Base-by-base conservation (phyloP, 352 stramenopile genomes). In the Aphanomyces cochlioides region DNA sequence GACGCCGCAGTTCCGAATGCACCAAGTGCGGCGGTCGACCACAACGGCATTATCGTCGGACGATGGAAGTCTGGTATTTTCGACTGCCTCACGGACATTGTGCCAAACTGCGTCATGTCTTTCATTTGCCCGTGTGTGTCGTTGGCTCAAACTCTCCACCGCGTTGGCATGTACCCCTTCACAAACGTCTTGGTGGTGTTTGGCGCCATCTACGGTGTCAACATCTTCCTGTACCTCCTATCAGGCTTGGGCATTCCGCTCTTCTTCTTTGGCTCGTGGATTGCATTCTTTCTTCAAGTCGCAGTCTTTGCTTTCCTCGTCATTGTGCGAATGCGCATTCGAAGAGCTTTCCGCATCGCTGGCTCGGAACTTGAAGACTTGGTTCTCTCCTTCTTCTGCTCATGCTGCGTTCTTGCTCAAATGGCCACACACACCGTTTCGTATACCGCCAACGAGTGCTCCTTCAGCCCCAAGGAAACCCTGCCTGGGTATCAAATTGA, bases 1-100 rank as follows among this genome's bases (percentile, higher is more conserved):
- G 28, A 28, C 28, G 28, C 28, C 28, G 28, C 28, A 28, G 28
- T 28, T 28, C 28, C 28, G 28, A 28, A 28, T 28, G 28, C 28
- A 28, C 28, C 28, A n/a, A n/a, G n/a, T n/a, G n/a, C n/a, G 28
- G 28, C 28, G 28, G 28, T 28, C 28, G 85, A 90, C 75, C 77
- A 85, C 34, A 90, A 90, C 67, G 85, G 82, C 8, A 78, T 92
- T 63, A 73, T 89, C 45, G 84, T 81, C n/a, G 54, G 12, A 12
- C 43, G 36, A 1, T 81, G 76, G 76, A 75, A 81, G 40, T 37
- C 73, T 13, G 67, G 66, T 34, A 73, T 89, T 39, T 88, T 82
- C 57, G 64, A 38, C 41, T 85, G 79, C 73, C 79, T 82, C 61
- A 66, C 79, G 38, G 40, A 79, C 66, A 72, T 75, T 56, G 75